Percentiles rank a stretch among this genome's conserved stretches.
Conservation (phyloP, 495 filamentous ascomycete species). For the Penicillium longicatenatum region DNA sequence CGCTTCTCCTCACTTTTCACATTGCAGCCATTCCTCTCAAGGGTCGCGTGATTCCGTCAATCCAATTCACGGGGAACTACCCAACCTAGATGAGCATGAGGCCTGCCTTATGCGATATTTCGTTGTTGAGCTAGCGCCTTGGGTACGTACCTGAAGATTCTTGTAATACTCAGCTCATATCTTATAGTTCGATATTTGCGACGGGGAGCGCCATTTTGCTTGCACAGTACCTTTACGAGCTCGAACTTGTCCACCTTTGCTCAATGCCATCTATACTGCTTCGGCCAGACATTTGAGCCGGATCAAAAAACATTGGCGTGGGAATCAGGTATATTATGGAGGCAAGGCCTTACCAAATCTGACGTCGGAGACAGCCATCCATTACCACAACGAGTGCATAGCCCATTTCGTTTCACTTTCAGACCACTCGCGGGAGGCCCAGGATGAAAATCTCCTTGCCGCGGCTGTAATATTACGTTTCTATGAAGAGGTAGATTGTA, state of each 20-base stretch:
- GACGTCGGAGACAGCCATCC: constrained; percentile 23
- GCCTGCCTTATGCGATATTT: constrained; percentile 38
- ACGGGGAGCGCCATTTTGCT: constrained; percentile 34
- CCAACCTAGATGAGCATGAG: constrained; percentile 25
- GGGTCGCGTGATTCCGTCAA: constrained; percentile 5
- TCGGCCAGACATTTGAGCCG: constrained; percentile 32
- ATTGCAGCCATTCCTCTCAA: constrained; percentile 15
- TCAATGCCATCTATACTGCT: constrained; percentile 36
- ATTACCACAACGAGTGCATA: constrained; percentile 34
- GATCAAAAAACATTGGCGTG: constrained; percentile 20
- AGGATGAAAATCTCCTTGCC: constrained; percentile 31
- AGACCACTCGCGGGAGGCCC: constrained; percentile 17
- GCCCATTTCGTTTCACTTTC: constrained; percentile 23
- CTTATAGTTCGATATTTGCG: constrained; percentile 27
- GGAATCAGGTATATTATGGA: constrained; percentile 21
- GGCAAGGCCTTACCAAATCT: constrained; percentile 22
- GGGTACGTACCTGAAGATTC: constrained; percentile 16
- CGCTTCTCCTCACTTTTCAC: constrained; percentile 17
- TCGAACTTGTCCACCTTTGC: constrained; percentile 29
- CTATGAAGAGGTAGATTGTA: constrained; percentile 37
- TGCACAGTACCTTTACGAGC: constrained; percentile 33
- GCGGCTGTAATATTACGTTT: constrained; percentile 36
- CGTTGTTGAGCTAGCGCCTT: constrained; percentile 29
- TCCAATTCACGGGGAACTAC: constrained; percentile 6
- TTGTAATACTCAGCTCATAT: neutral